These are phyloP conservation scores for Epichloe baconii DNA, from an alignment of 2,329 filamentous ascomycete genomes.

Conservation along the genomic window DNA sequence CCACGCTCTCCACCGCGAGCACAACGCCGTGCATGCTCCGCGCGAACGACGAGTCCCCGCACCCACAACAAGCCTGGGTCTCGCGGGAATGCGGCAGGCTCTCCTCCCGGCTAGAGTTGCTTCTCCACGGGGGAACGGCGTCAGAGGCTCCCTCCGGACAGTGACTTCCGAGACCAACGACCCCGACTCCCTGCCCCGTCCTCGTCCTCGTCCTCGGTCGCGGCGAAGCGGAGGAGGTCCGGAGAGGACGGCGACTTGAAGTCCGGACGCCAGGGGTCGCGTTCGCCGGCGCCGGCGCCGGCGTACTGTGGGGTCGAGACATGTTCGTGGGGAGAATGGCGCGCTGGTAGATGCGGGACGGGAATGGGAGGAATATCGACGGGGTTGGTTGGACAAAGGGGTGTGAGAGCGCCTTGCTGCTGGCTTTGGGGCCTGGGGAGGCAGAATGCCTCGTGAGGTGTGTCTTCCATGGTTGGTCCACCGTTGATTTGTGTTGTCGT, in stretches of 20 bases:
- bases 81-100: too few species aligned
- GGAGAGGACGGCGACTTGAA: not conserved
- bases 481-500: too few species aligned
- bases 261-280: not conserved
- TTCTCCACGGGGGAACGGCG: conserved; percentile 15
- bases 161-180: not conserved
- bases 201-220: too few species aligned
- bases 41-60: too few species aligned
- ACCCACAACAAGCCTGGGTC: too few species aligned
- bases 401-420: not conserved
- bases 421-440: not conserved
- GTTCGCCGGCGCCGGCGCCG: not conserved
- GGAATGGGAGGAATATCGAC: not conserved
- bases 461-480: not conserved
- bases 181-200: not conserved
- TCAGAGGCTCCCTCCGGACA: conserved; percentile 10
- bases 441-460: not conserved
- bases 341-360: not conserved
- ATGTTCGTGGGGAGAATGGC: not conserved
- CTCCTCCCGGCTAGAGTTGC: conserved; percentile 1
- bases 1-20: conserved; percentile 14
- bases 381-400: not conserved
- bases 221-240: not conserved
- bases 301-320: not conserved
- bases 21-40: not conserved